These are phyloP conservation scores for Pisolithus albus DNA, from an alignment of 768 basidiomycete species.

Conservation along the genomic window DNA sequence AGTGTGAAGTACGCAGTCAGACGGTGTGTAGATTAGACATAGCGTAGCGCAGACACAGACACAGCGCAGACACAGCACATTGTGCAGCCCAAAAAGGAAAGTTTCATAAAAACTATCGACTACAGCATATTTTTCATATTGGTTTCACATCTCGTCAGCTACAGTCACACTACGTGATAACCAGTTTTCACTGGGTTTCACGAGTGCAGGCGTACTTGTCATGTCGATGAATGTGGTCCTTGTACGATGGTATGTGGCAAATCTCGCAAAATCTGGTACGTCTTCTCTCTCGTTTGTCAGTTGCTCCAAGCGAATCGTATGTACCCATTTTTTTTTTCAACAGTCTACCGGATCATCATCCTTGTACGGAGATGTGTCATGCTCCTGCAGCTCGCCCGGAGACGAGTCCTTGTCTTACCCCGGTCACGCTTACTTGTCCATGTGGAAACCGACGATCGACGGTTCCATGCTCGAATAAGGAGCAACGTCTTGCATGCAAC, in stretches of 20 bases:
- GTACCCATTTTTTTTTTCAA: neutral
- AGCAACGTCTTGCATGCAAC: constrained; percentile 59
- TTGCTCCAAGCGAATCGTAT: neutral
- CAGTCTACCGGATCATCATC: constrained; percentile 65
- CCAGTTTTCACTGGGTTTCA: too few relatives aligned
- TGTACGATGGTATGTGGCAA: constrained; percentile 83
- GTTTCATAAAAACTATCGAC: too few relatives aligned
- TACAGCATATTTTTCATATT: too few relatives aligned
- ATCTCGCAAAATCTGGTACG: constrained; percentile 74
- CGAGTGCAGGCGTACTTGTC: constrained; percentile 77
- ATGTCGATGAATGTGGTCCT: constrained; percentile 70
- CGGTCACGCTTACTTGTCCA: constrained; percentile 65
- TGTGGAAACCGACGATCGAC: constrained; percentile 79
- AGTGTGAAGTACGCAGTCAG: too few relatives aligned
- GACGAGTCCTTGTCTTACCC: constrained; percentile 63
- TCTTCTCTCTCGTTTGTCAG: constrained; percentile 4
- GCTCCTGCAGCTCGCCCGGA: constrained; percentile 84
- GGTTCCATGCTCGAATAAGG: constrained; percentile 54
- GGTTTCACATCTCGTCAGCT: too few relatives aligned
- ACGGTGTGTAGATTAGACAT: too few relatives aligned
- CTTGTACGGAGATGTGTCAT: constrained; percentile 76
- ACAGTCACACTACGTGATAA: too few relatives aligned
- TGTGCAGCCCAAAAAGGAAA: too few relatives aligned
- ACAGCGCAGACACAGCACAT: too few relatives aligned
- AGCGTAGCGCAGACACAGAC: too few relatives aligned